Evolutionary conservation across 2,329 filamentous ascomycete species (phyloP).

Genomic region (Biscogniauxia sp.): DNA sequence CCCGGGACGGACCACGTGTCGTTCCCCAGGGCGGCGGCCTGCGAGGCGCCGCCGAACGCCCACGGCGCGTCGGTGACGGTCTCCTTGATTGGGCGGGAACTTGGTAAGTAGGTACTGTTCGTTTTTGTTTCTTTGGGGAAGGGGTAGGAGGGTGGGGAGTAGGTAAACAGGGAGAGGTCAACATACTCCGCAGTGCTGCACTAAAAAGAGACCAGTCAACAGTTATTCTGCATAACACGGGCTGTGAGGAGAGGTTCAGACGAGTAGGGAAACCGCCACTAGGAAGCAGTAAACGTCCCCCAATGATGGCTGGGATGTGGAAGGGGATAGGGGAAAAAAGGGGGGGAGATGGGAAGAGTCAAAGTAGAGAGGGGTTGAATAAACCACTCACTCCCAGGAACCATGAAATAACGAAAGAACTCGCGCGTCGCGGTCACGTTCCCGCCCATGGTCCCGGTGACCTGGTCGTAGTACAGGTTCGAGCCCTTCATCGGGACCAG

Average conservation of each 20-base stretch:
- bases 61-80: conserved; percentile 39
- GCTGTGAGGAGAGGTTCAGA: background rate
- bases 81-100: background rate
- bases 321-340: background rate
- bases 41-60: conserved; percentile 36
- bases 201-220: background rate
- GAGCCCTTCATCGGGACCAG: conserved; percentile 39
- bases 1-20: conserved; percentile 35
- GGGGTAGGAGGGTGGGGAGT: too few relatives aligned
- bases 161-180: background rate
- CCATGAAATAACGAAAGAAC: conserved; percentile 51
- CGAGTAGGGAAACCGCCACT: too few relatives aligned
- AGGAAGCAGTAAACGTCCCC: background rate
- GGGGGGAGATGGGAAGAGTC: too few relatives aligned
- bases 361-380: background rate
- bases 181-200: conserved; percentile 44
- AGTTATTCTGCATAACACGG: background rate
- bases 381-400: conserved; percentile 42
- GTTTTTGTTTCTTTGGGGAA: background rate
- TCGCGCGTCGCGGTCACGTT: conserved; percentile 38
- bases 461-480: conserved; percentile 34
- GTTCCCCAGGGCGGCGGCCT: conserved; percentile 28
- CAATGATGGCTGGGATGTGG: background rate
- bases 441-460: conserved; percentile 27
- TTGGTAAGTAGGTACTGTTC: background rate